phyloP scores from a whole-genome alignment of 257 asterid species.

The Ehretia macrophylla region DNA sequence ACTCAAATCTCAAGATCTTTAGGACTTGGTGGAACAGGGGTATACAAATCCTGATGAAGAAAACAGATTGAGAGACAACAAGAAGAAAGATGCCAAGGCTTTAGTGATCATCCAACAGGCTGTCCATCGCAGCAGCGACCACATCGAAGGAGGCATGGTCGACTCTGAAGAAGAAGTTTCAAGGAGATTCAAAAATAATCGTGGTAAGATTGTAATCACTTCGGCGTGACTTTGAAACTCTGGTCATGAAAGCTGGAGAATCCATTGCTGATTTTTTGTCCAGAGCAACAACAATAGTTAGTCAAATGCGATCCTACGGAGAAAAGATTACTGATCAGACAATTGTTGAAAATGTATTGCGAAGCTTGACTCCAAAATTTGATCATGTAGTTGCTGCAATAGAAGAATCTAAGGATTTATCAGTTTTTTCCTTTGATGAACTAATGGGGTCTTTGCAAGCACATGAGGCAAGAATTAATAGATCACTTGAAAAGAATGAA shows the following conservation, averaged over 20 bases:
- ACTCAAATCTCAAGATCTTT: slow-evolving; percentile 4
- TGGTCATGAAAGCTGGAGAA: neutral
- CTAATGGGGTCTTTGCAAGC: neutral
- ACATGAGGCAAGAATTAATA: slow-evolving; percentile 1
- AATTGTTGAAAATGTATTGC: slow-evolving; percentile 1
- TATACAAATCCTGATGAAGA: neutral
- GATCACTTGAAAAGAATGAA: neutral
- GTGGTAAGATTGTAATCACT: neutral
- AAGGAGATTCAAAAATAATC: neutral
- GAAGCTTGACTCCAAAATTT: neutral
- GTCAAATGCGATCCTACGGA: neutral
- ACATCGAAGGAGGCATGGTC: neutral
- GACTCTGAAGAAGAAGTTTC: neutral
- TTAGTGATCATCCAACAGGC: neutral
- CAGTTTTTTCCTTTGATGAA: slow-evolving; percentile 2
- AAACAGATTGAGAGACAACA: neutral
- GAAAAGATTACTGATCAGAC: neutral
- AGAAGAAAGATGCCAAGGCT: slow-evolving; percentile 6
- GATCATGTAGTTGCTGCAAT: slow-evolving; percentile 6
- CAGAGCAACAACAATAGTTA: neutral
- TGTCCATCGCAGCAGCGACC: neutral
- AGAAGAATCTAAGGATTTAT: slow-evolving; percentile 11
- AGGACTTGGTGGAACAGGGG: slow-evolving; percentile 7
- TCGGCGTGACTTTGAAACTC: neutral
- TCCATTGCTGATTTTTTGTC: neutral